These are phyloP conservation scores for Astragalus glycyphyllos DNA, from an alignment of 306 rosid genomes.

Conservation along the genomic window DNA sequence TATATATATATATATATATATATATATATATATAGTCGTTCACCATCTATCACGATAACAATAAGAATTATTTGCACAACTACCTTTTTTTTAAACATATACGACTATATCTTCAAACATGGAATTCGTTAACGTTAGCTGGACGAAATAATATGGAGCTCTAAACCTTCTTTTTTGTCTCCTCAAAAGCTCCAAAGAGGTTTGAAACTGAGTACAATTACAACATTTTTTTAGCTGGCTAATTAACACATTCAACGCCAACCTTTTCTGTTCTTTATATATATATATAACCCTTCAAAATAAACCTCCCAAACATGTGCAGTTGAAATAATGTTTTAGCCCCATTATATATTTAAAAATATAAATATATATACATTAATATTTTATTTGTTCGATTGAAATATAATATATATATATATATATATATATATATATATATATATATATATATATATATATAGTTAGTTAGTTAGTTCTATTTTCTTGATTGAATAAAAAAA, in stretches of 20 bases:
- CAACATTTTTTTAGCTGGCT: neutral
- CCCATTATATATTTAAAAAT: too few relatives aligned
- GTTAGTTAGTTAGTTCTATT: too few relatives aligned
- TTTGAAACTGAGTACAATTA: neutral
- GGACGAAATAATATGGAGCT: neutral
- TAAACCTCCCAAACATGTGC: neutral
- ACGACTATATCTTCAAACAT: neutral
- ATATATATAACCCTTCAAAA: neutral
- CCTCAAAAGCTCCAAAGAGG: neutral
- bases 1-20: too few relatives aligned
- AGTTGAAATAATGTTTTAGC: neutral
- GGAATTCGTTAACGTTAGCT: neutral
- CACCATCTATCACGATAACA: constrained; percentile 12
- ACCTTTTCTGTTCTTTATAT: neutral
- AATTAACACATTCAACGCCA: neutral
- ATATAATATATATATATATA: too few relatives aligned
- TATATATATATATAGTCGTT: too few relatives aligned
- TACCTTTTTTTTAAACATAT: constrained; percentile 20
- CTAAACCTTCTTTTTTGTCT: neutral
- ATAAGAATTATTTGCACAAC: neutral
- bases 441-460: too few relatives aligned
- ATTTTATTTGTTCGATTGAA: too few relatives aligned
- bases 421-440: too few relatives aligned
- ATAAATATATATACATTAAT: too few relatives aligned
- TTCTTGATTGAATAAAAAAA: too few relatives aligned